These are phyloP conservation scores for Colletotrichum abscissum DNA, from an alignment of 2,329 filamentous ascomycete genomes.

Conservation along the genomic window DNA sequence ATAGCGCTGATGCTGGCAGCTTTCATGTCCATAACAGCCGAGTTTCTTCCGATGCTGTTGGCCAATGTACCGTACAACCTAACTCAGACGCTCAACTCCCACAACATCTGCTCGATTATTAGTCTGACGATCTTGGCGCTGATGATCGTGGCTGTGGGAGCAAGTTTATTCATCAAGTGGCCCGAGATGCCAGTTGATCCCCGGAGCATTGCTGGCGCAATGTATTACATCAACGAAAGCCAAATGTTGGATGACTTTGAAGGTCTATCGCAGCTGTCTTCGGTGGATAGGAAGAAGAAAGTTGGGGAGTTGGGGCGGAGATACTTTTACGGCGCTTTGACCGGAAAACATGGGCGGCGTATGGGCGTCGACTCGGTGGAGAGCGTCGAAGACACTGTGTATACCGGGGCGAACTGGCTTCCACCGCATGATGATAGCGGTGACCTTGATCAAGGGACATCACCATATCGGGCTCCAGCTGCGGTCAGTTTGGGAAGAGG, in stretches of 20 bases:
- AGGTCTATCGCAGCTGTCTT: constrained; percentile 25
- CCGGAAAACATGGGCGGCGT: background rate
- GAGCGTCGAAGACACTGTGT: constrained; percentile 25
- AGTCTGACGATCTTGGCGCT: constrained; percentile 51
- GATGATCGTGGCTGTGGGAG: constrained; percentile 54
- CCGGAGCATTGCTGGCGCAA: constrained; percentile 55
- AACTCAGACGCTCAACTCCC: constrained; percentile 51
- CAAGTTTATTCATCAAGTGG: constrained; percentile 55
- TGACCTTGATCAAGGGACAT: background rate
- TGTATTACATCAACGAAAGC: constrained; percentile 52
- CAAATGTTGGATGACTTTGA: constrained; percentile 34
- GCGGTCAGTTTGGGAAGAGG: background rate
- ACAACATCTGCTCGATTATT: constrained; percentile 54
- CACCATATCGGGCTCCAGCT: background rate
- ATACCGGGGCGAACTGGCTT: constrained; percentile 12
- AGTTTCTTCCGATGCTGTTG: constrained; percentile 62
- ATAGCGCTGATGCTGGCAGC: constrained; percentile 53
- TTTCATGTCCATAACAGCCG: constrained; percentile 56
- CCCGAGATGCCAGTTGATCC: constrained; percentile 59
- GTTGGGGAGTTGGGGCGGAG: constrained; percentile 30
- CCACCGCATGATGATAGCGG: background rate
- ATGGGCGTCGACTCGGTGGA: constrained; percentile 29
- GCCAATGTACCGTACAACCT: constrained; percentile 60
- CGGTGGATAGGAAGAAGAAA: constrained; percentile 13
- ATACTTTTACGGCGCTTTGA: constrained; percentile 42